phyloP scores from a whole-genome alignment of 345 rosid species.

The Populus alba region DNA sequence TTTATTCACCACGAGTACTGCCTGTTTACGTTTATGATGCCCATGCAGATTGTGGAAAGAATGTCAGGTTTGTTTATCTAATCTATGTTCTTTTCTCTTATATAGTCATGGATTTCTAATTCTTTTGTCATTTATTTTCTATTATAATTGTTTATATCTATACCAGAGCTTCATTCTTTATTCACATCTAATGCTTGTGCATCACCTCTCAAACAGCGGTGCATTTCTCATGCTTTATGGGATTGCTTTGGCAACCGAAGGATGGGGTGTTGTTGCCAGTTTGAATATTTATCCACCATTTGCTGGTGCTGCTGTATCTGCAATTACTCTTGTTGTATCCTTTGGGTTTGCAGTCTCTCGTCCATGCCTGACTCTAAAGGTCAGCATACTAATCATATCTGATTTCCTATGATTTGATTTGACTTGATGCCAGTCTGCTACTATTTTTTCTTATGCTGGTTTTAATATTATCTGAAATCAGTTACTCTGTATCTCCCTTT shows the following conservation, averaged over 20 bases:
- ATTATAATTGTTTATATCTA: slow-evolving; percentile 8
- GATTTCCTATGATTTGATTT: slow-evolving; percentile 8
- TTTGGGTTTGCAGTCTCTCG: slow-evolving; percentile 99
- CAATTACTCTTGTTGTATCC: slow-evolving; percentile 92
- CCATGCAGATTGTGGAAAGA: slow-evolving; percentile 96
- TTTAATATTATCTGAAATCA: neutral
- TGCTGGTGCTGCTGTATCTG: slow-evolving; percentile 99
- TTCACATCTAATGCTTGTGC: slow-evolving; percentile 14
- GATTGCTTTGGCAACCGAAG: slow-evolving; percentile 96
- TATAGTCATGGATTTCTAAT: neutral
- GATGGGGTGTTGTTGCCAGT: slow-evolving; percentile 99
- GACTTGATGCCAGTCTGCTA: neutral
- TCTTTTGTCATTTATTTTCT: slow-evolving; percentile 1
- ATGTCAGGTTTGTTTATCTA: slow-evolving; percentile 66
- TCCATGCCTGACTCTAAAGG: slow-evolving; percentile 96
- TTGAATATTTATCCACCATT: slow-evolving; percentile 94
- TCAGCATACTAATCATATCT: slow-evolving; percentile 27
- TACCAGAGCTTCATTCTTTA: neutral
- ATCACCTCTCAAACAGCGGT: slow-evolving; percentile 48
- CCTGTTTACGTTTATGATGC: slow-evolving; percentile 98
- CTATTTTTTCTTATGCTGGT: slow-evolving; percentile 2
- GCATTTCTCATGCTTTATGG: slow-evolving; percentile 97
- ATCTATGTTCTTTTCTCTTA: slow-evolving; percentile 1
- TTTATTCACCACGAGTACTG: slow-evolving; percentile 94
- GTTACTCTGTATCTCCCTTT: neutral